phyloP scores from a whole-genome alignment of 1,284 basidiomycete species.

The Irpex lacteus region DNA sequence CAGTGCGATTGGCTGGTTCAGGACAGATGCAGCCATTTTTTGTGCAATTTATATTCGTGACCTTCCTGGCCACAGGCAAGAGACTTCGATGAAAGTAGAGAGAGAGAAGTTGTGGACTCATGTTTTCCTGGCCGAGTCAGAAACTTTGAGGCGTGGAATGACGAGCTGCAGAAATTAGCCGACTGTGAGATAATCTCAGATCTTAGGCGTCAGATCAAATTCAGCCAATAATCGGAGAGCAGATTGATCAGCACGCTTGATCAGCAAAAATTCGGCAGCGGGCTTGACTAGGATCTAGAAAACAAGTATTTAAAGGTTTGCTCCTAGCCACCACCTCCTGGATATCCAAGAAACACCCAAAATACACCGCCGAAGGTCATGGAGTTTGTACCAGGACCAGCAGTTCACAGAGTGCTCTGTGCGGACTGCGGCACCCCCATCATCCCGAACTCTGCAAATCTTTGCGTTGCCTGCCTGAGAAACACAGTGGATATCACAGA shows the following conservation, averaged over 20 bases:
- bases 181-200: not conserved
- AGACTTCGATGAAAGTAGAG: not conserved
- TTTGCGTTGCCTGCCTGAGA: slow-evolving; percentile 89
- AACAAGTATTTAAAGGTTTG: not conserved
- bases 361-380: slow-evolving; percentile 35
- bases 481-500: slow-evolving; percentile 98
- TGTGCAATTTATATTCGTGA: not conserved
- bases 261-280: slow-evolving; percentile 2
- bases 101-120: not conserved
- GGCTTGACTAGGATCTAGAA: not conserved
- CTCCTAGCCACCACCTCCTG: not conserved
- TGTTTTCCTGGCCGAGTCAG: not conserved
- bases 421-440: slow-evolving; percentile 89
- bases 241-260: slow-evolving; percentile 2
- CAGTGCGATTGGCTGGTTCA: slow-evolving; percentile 23
- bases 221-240: not conserved
- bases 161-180: not conserved
- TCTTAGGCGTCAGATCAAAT: not conserved
- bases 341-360: not conserved
- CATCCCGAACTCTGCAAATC: slow-evolving; percentile 92
- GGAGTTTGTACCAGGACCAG: slow-evolving; percentile 72
- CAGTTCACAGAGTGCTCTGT: slow-evolving; percentile 75
- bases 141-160: not conserved
- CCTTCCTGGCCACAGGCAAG: too few relatives aligned
- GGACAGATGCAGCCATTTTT: not conserved